A percentile compares a stretch with the other conserved stretches of the same genome.
These are phyloP conservation scores for Daldinia sp. DNA, from an alignment of 2,329 filamentous ascomycete species.

Conservation along the genomic window DNA sequence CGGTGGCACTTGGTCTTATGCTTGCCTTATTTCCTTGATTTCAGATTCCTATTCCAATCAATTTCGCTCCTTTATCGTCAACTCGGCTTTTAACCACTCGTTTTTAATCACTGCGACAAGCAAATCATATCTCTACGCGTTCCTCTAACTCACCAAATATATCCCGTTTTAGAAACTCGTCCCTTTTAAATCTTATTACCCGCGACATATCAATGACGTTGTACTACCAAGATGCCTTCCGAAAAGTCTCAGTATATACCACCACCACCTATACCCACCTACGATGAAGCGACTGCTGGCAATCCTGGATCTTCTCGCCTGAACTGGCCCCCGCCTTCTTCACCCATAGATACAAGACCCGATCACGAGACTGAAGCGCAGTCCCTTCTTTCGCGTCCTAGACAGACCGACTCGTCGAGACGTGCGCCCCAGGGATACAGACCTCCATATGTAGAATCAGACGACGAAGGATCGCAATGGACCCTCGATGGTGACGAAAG, in stretches of 20 bases:
- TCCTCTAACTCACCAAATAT: background rate
- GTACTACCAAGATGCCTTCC: conserved; percentile 53
- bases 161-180: conserved; percentile 14
- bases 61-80: conserved; percentile 37
- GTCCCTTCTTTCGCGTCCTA: conserved; percentile 73
- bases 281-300: conserved; percentile 81
- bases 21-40: conserved; percentile 33
- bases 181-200: conserved; percentile 2
- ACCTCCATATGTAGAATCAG: conserved; percentile 76
- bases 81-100: conserved; percentile 38
- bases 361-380: conserved; percentile 81
- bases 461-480: conserved; percentile 68
- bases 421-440: conserved; percentile 72
- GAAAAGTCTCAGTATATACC: conserved; percentile 70
- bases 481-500: conserved; percentile 56
- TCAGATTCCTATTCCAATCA: conserved; percentile 32
- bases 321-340: conserved; percentile 70
- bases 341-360: conserved; percentile 70
- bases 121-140: conserved; percentile 29
- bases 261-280: conserved; percentile 82
- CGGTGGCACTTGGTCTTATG: conserved; percentile 23
- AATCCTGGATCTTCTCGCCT: conserved; percentile 61
- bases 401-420: conserved; percentile 56
- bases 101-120: conserved; percentile 21
- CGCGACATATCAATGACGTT: conserved; percentile 36